Percentiles rank a stretch among this genome's conserved stretches.
phyloP scores from a whole-genome alignment of 179 eudicot species.

The Spinacia oleracea region DNA sequence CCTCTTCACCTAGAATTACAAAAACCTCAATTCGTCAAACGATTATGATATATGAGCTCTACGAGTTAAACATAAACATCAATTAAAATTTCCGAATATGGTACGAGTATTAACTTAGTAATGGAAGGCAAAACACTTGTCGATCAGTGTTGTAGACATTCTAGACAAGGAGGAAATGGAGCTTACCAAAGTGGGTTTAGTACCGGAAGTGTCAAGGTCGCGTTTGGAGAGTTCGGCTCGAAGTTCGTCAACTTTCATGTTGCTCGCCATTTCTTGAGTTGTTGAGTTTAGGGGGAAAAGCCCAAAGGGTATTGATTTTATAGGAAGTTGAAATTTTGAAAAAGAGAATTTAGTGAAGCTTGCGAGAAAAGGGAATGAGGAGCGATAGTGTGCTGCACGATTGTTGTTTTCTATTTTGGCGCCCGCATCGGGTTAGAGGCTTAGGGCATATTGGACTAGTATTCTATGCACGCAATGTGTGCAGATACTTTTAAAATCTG shows the following conservation, averaged over 20 bases:
- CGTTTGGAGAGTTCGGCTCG: conserved; percentile 67
- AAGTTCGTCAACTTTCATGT: conserved; percentile 73
- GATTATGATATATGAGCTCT: too few relatives aligned
- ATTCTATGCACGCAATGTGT: too few relatives aligned
- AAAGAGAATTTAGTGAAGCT: conserved; percentile 5
- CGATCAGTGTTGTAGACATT: too few relatives aligned
- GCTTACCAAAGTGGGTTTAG: conserved; percentile 62
- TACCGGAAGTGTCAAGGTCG: conserved; percentile 72
- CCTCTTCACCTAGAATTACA: conserved; percentile 46
- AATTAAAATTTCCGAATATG: too few relatives aligned
- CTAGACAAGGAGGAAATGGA: not conserved
- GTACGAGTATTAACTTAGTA: too few relatives aligned
- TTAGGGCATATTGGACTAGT: too few relatives aligned
- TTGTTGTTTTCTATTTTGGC: not conserved
- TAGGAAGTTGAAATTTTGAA: not conserved
- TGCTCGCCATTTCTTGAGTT: conserved; percentile 36
- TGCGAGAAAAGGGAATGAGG: conserved; percentile 18
- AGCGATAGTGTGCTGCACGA: conserved; percentile 9
- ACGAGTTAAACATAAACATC: too few relatives aligned
- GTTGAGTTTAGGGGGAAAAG: not conserved
- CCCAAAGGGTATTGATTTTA: not conserved
- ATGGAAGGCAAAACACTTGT: not conserved
- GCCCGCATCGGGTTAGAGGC: too few relatives aligned
- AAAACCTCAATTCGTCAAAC: too few relatives aligned
- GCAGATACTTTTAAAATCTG: too few relatives aligned